These are phyloP conservation scores for Bipolaris sorokiniana DNA, from an alignment of 2,329 filamentous ascomycete species.

Conservation along the genomic window DNA sequence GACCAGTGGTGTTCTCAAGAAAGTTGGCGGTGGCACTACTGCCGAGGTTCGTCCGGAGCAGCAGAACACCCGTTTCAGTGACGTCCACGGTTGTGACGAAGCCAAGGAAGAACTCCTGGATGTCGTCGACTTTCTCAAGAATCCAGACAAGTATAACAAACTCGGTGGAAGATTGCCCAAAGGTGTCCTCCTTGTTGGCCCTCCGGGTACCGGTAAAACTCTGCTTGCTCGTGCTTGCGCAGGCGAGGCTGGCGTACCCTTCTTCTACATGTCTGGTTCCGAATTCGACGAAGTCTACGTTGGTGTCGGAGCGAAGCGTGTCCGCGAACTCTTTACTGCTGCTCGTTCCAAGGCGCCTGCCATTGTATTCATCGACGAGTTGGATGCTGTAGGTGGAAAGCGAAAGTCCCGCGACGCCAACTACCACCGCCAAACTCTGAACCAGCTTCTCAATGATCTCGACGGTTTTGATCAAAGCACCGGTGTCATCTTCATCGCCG, in stretches of 20 bases:
- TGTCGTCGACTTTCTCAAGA: constrained; percentile 93
- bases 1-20: constrained; percentile 77
- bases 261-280: constrained; percentile 99
- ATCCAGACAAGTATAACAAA: constrained; percentile 89
- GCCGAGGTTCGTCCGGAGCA: constrained; percentile 91
- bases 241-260: constrained; percentile 94
- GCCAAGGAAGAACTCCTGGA: constrained; percentile 98
- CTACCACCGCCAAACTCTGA: constrained; percentile 96
- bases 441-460: constrained; percentile 94
- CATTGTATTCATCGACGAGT: constrained; percentile 94
- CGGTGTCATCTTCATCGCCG: constrained; percentile 92
- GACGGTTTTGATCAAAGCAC: constrained; percentile 96
- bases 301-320: constrained; percentile 93
- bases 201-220: constrained; percentile 97
- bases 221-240: constrained; percentile 93
- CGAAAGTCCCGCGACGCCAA: constrained; percentile 90
- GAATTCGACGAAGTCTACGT: constrained; percentile 99
- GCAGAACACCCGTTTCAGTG: constrained; percentile 87
- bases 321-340: constrained; percentile 86
- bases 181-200: constrained; percentile 91
- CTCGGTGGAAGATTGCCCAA: constrained; percentile 97
- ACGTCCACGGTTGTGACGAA: constrained; percentile 97
- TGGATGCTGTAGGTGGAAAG: constrained; percentile 93
- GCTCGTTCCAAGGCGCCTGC: constrained; percentile 85
- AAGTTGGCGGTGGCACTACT: constrained; percentile 71